phyloP scores from a whole-genome alignment of 768 basidiomycete species.

The Naganishia kalamii region DNA sequence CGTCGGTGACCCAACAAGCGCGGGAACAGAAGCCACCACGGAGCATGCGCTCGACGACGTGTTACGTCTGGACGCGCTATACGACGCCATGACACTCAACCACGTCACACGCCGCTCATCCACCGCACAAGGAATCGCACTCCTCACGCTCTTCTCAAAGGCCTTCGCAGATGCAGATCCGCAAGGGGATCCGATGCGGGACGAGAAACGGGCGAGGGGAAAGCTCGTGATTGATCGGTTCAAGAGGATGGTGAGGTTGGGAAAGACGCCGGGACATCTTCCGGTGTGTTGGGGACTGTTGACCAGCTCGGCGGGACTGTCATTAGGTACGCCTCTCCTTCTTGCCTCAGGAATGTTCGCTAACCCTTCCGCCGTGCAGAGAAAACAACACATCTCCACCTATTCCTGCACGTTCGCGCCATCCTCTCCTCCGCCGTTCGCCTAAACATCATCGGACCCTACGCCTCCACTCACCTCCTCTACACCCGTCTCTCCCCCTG shows the following conservation, averaged over 20 bases:
- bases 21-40: neutral
- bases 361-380: constrained; percentile 77
- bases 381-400: constrained; percentile 74
- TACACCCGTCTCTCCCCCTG: constrained; percentile 59
- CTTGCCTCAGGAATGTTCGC: constrained; percentile 55
- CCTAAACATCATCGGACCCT: constrained; percentile 85
- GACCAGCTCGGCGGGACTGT: constrained; percentile 66
- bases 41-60: constrained; percentile 50
- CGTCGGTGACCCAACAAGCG: neutral
- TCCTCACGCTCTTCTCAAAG: constrained; percentile 78
- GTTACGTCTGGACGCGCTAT: constrained; percentile 61
- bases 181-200: neutral
- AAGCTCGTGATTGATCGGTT: constrained; percentile 57
- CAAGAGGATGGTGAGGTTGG: constrained; percentile 62
- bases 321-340: constrained; percentile 55
- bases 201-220: constrained; percentile 16
- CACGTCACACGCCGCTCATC: constrained; percentile 82
- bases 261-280: constrained; percentile 69
- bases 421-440: constrained; percentile 86
- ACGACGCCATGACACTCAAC: constrained; percentile 81
- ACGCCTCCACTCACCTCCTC: constrained; percentile 80
- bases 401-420: constrained; percentile 86
- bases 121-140: constrained; percentile 82
- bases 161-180: constrained; percentile 60
- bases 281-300: constrained; percentile 87